These are phyloP conservation scores for Kregervanrija delftensis DNA, from an alignment of 805 yeast genomes.

Conservation along the genomic window DNA sequence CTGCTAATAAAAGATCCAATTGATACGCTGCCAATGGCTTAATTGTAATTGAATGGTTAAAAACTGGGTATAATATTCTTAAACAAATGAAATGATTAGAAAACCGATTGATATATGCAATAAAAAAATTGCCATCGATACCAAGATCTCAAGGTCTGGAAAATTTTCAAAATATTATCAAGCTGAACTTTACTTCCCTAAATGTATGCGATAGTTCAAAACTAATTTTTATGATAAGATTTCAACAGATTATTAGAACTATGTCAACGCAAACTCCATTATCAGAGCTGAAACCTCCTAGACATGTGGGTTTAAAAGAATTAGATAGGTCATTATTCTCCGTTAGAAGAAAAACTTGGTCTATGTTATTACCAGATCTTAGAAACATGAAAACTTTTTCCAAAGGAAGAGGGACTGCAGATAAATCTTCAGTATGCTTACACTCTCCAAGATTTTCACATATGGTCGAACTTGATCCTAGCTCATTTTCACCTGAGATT, in stretches of 20 bases:
- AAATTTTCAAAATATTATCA: too few species aligned
- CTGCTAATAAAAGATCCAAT: too few species aligned
- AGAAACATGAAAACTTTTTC: constrained; percentile 52
- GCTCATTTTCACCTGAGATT: constrained; percentile 6
- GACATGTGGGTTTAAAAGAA: constrained; percentile 53
- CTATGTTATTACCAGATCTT: constrained; percentile 67
- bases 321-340: constrained; percentile 64
- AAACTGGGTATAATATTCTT: too few species aligned
- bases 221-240: too few species aligned
- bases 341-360: constrained; percentile 51
- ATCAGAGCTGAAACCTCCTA: constrained; percentile 46
- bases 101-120: too few species aligned
- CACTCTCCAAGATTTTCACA: constrained; percentile 66
- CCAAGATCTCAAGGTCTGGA: too few species aligned
- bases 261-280: constrained; percentile 5
- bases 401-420: constrained; percentile 47
- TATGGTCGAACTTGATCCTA: constrained; percentile 39
- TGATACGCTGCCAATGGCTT: too few species aligned
- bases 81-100: too few species aligned
- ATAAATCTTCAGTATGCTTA: constrained; percentile 31
- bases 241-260: constrained; percentile 5
- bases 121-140: too few species aligned
- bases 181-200: too few species aligned
- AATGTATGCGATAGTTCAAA: too few species aligned
- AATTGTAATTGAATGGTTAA: too few species aligned